phyloP scores from a whole-genome alignment of 768 basidiomycete genomes.

The Lepiota venenata region DNA sequence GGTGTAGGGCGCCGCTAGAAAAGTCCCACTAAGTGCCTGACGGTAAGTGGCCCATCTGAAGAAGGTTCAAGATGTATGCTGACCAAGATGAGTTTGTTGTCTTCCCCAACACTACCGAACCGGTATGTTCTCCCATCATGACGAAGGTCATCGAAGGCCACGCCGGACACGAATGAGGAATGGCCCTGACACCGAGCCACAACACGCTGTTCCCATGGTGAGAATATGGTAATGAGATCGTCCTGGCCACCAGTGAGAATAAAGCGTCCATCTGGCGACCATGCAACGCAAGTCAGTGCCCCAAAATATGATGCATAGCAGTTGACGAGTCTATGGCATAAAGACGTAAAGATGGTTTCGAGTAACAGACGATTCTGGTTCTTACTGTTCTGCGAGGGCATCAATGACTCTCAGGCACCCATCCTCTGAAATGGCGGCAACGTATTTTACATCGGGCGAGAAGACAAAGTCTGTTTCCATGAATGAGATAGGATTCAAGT shows the following conservation, averaged over 20 bases:
- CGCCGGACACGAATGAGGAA: constrained; percentile 86
- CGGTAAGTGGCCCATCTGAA: constrained; percentile 11
- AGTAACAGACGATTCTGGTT: constrained; percentile 9
- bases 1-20: constrained; percentile 84
- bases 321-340: constrained; percentile 69
- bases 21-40: constrained; percentile 78
- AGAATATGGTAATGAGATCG: constrained; percentile 91
- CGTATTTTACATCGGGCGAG: constrained; percentile 88
- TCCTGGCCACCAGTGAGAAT: constrained; percentile 96
- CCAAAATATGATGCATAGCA: constrained; percentile 96
- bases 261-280: constrained; percentile 95
- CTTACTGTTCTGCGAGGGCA: constrained; percentile 80
- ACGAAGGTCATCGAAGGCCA: constrained; percentile 87
- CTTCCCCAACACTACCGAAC: constrained; percentile 95
- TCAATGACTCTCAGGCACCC: constrained; percentile 91
- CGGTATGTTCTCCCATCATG: constrained; percentile 90
- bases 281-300: constrained; percentile 82
- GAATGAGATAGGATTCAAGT: background rate
- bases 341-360: background rate
- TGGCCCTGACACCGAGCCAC: constrained; percentile 97
- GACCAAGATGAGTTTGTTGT: constrained; percentile 91
- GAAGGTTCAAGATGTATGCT: constrained; percentile 18
- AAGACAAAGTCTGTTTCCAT: constrained; percentile 74
- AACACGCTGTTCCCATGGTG: constrained; percentile 91
- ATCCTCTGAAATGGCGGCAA: constrained; percentile 91